Base-by-base conservation (phyloP, 2,329 filamentous ascomycete species). In the Epichloe elymi region DNA sequence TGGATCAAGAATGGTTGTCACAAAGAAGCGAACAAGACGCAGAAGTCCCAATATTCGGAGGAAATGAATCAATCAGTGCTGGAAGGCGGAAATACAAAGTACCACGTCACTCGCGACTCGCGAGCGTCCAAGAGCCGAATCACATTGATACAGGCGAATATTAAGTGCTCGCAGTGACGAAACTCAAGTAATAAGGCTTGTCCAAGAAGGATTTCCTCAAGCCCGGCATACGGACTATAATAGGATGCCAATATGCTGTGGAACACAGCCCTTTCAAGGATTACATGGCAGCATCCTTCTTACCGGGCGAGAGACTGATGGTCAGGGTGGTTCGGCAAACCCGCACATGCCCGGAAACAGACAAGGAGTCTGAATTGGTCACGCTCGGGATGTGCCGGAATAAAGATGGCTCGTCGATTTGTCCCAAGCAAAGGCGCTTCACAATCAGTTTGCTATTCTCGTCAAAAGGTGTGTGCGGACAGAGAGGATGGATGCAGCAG, bases 231-330 rank as follows among this genome's bases (percentile, higher is more conserved):
- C 19, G 19, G 19, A 19, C 19, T 19, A 39, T 38, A 44, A 39
- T 26, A 26, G 43, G 36, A 44, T 39, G 50, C 33, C 20, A 47
- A 44, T 47, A 36, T 47, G 41, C 33, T 52, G 40, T 48, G 50
- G 17, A 37, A 39, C 48, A 40, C 17, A 17, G 23, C 36, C 26
- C 26, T 37, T 46, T 51, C 37, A 39, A 20, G 42, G 11, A 20
- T 15, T 39, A 38, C 36, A 30, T 4, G 8, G 30, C 41, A 38
- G 17, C 35, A 45, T 42, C 10, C 14, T 42, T 12, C 41, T 39
- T 33, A 35, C 44, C 33, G 39, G 41, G 48, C 42, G 19, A 35
- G n/a, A 17, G 33, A 33, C 40, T 17, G 40, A 45, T 23, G 36
- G 35, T 37, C 14, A 35, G 38, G 35, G 36, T 37, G 44, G 19